Evolutionary conservation across 208 protist species (phyloP).

Genomic region (Trypanosoma grayi): DNA sequence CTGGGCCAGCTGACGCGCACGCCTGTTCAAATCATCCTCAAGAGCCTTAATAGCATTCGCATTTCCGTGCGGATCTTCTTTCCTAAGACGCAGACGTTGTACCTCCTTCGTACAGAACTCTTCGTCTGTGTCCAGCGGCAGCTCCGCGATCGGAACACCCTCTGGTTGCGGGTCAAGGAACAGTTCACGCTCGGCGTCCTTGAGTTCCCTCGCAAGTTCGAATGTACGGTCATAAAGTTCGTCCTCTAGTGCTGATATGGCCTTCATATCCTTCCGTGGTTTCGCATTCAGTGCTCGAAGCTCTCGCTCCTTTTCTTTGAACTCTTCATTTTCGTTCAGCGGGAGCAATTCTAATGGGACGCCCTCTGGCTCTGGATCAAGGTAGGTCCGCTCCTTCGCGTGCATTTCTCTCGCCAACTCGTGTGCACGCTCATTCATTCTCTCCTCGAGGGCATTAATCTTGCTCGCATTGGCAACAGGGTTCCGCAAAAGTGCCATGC

Average conservation of each 20-base stretch:
- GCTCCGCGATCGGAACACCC: slow-evolving; percentile 51
- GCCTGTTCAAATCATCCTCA: slow-evolving; percentile 64
- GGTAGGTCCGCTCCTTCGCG: slow-evolving; percentile 48
- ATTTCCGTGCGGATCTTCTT: slow-evolving; percentile 43
- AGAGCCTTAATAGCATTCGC: slow-evolving; percentile 36
- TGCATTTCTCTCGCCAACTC: slow-evolving; percentile 58
- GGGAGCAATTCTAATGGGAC: slow-evolving; percentile 62
- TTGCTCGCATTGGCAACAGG: slow-evolving; percentile 50
- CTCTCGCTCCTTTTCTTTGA: slow-evolving; percentile 55
- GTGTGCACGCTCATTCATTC: slow-evolving; percentile 56
- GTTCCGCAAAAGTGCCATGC: slow-evolving; percentile 38
- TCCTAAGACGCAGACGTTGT: slow-evolving; percentile 52
- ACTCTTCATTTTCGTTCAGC: slow-evolving; percentile 57
- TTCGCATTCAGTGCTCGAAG: slow-evolving; percentile 53
- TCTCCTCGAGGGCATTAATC: slow-evolving; percentile 67
- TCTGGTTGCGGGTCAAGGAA: slow-evolving; percentile 63
- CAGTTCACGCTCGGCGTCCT: slow-evolving; percentile 63
- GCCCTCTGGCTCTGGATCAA: slow-evolving; percentile 57
- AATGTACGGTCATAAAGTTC: slow-evolving; percentile 54
- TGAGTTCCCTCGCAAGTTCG: slow-evolving; percentile 60
- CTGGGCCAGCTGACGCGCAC: slow-evolving; percentile 51
- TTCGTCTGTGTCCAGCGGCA: slow-evolving; percentile 61
- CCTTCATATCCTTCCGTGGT: slow-evolving; percentile 39
- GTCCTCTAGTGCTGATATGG: slow-evolving; percentile 39
- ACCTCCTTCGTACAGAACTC: slow-evolving; percentile 59